Conservation (phyloP, 495 filamentous ascomycete species). For the Aspergillus asperescens region DNA sequence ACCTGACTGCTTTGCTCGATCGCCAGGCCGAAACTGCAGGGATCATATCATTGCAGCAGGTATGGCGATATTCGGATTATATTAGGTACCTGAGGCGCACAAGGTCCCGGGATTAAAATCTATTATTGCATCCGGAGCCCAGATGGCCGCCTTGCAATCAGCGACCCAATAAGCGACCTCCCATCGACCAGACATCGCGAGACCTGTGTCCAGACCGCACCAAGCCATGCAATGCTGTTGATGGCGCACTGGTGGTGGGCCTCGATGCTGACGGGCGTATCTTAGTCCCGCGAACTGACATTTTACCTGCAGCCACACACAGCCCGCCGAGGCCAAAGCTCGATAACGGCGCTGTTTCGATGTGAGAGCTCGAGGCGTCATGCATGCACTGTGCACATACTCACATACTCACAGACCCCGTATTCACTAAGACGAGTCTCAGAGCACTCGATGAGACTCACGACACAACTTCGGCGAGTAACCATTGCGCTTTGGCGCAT, state of each 20-base stretch:
- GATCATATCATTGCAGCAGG: neutral
- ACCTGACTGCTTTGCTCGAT: slow-evolving; percentile 2
- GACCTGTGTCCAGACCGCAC: slow-evolving; percentile 8
- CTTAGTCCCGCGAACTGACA: slow-evolving; percentile 15
- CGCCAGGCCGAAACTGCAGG: neutral
- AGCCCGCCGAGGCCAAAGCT: slow-evolving; percentile 11
- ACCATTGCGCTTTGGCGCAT: neutral
- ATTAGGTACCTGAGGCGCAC: slow-evolving; percentile 6
- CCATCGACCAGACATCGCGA: neutral
- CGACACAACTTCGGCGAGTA: neutral
- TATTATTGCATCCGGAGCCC: neutral
- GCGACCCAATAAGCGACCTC: neutral
- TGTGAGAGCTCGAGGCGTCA: slow-evolving; percentile 3
- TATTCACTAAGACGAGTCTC: neutral
- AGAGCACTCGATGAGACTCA: neutral
- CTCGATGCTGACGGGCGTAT: slow-evolving; percentile 11
- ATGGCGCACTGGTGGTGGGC: slow-evolving; percentile 10
- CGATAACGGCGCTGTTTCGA: slow-evolving; percentile 8
- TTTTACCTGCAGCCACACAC: slow-evolving; percentile 5
- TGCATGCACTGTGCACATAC: neutral
- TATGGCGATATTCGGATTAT: slow-evolving; percentile 1
- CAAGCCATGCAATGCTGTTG: slow-evolving; percentile 9
- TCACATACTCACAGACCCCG: neutral
- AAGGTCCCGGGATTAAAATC: neutral
- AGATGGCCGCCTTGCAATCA: neutral